Base-by-base conservation (phyloP, 228 moss, liverwort and hornwort species). In the Sphagnum fallax region DNA sequence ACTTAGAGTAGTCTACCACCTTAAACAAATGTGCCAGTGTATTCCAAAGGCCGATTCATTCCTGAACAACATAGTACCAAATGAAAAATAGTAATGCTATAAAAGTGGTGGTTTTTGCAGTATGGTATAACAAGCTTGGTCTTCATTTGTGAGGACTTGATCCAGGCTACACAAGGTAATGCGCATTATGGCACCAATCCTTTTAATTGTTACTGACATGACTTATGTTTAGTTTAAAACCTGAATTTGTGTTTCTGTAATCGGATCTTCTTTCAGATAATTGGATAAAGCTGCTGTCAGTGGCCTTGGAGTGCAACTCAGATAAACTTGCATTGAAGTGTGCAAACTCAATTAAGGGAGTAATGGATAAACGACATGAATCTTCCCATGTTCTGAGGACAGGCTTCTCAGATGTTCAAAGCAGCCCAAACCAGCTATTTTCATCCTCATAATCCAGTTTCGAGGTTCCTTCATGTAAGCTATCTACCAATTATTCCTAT, bases 221-320 rank as follows among this genome's bases (percentile, higher is more conserved):
- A 55, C 12, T 55, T 55, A 1, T 55, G 55, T 55, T 12, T 1
- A 55, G 55, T 55, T 55, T 8, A 8, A 55, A 55, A 12, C 12
- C 55, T 55, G 12, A 55, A 55, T 55, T 55, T 55, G 55, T 55
- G 8, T 55, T 8, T 55, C 55, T 8, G 55, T 8, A 55, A 55
- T 12, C 1, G 8, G 9, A 55, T 55, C 67, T 16, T 62, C 48
- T 74, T 61, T 47, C 69, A 88, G 88, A 84, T 50, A 88, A 78
- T 64, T 88, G 88, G 88, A 84, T 88, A 64, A 88, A 88, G 84
- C 84, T 88, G 66, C 58, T 88, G 72, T 68, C 65, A 49, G 77
- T 78, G 49, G 88, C 84, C 57, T 75, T 73, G 47, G 82, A 88
- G 60, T 81, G 81, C 77, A 77, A 84, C 72, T 88, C 84, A 47